Evolutionary conservation across 2,329 filamentous ascomycete species (phyloP), one percentile per base, ranked within the genome.

Genomic region (Leptographium procerum): DNA sequence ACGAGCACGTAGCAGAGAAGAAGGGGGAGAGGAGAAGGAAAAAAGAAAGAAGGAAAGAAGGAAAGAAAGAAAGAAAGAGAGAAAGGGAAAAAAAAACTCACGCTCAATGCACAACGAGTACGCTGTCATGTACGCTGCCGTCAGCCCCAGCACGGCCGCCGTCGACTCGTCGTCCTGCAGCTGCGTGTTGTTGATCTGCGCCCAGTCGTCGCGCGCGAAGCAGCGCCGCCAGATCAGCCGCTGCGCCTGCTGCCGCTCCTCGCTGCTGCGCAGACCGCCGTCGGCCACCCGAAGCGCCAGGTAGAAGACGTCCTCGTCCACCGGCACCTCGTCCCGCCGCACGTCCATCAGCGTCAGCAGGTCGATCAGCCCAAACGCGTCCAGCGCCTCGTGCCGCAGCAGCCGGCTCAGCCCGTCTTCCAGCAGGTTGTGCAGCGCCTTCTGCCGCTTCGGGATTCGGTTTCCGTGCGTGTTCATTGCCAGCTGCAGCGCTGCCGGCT

Each of bases 151-250:
- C 22, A 81, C 75, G 31, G 80, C 77, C 57, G 84, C 76, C 31
- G 90, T 81, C 61, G 88, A 80, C 3, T 75, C 73, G 66, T 95
- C 91, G 59, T 84, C 83, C 68, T 88, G 87, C 60, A 86, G 77
- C 53, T 86, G 83, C 0, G 88, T 92, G 64, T 89, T 84, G 67
- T 94, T 92, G 67, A 95, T 81, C 60, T 75, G 77, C 29, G 80
- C 75, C 94, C 94, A 99, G 68, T 96, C 83, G 69, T 96, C 91
- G 55, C 85, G 83, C 64, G 92, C 80, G 66, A 88, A 88, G 61
- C 90, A 86, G 57, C 94, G 84, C 67, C 94, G 87, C 94, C 94
- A 99, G 62, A 97, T 88, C 45, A 84, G 73, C 19, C 75, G 73
- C 68, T 78, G 77, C 6, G 79, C 79, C 62, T 85, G 78, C 62